phyloP scores from a whole-genome alignment of 2,329 filamentous ascomycete genomes.

The Pseudonectria foliicola region DNA sequence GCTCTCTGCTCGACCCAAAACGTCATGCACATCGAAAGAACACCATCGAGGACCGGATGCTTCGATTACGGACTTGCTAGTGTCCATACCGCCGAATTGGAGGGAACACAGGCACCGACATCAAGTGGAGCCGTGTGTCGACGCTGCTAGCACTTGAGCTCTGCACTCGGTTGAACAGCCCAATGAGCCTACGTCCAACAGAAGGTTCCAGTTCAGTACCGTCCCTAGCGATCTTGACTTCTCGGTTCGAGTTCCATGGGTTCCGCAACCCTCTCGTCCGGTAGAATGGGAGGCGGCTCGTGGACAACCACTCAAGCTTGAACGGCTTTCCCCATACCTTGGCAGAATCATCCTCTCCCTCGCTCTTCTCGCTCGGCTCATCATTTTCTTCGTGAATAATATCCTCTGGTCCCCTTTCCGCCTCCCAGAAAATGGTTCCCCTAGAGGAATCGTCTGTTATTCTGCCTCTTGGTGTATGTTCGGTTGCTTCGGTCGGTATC shows the following conservation, averaged over 20 bases:
- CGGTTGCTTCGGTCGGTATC: slow-evolving; percentile 71
- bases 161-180: slow-evolving; percentile 63
- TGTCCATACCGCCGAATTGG: slow-evolving; percentile 29
- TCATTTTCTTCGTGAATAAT: slow-evolving; percentile 39
- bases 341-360: slow-evolving; percentile 34
- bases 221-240: slow-evolving; percentile 93
- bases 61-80: slow-evolving; percentile 6
- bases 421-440: slow-evolving; percentile 97
- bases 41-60: slow-evolving; percentile 8
- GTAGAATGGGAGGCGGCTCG: slow-evolving; percentile 77
- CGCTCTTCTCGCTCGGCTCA: slow-evolving; percentile 30
- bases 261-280: slow-evolving; percentile 81
- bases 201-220: slow-evolving; percentile 86
- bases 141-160: slow-evolving; percentile 28
- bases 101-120: slow-evolving; percentile 32
- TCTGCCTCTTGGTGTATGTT: slow-evolving; percentile 69
- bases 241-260: slow-evolving; percentile 89
- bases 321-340: slow-evolving; percentile 89
- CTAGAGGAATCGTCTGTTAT: slow-evolving; percentile 90
- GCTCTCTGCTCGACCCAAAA: slow-evolving; percentile 3
- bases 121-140: slow-evolving; percentile 25
- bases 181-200: slow-evolving; percentile 68
- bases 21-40: slow-evolving; percentile 4
- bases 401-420: slow-evolving; percentile 49
- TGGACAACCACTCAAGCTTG: slow-evolving; percentile 83